These are phyloP conservation scores for Suillus occidentalis DNA, from an alignment of 768 basidiomycete genomes.

Conservation along the genomic window DNA sequence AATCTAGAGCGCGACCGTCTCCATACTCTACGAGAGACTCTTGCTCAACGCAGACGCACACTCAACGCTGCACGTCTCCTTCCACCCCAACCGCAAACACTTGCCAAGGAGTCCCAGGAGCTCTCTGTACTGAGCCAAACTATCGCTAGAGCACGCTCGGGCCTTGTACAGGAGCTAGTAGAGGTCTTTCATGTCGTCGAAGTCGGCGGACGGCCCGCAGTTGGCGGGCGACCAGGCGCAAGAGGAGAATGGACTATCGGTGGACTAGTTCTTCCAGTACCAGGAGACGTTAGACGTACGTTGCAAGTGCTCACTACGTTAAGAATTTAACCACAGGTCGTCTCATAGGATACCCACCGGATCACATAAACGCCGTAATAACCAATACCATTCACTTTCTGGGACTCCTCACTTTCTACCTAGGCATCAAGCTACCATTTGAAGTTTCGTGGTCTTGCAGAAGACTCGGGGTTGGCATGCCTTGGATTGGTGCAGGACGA, in stretches of 20 bases:
- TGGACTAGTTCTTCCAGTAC: slow-evolving; percentile 76
- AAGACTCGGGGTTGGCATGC: slow-evolving; percentile 71
- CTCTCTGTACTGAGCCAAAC: slow-evolving; percentile 50
- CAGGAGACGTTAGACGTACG: slow-evolving; percentile 76
- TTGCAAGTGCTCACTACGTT: slow-evolving; percentile 23
- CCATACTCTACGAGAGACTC: slow-evolving; percentile 51
- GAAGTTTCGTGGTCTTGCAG: slow-evolving; percentile 71
- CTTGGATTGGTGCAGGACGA: slow-evolving; percentile 70
- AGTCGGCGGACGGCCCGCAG: slow-evolving; percentile 73
- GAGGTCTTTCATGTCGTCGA: slow-evolving; percentile 85
- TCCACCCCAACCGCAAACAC: slow-evolving; percentile 25
- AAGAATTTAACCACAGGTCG: not conserved
- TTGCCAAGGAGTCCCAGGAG: slow-evolving; percentile 46
- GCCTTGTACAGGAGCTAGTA: slow-evolving; percentile 78
- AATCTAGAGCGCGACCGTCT: slow-evolving; percentile 62
- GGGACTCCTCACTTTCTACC: slow-evolving; percentile 75
- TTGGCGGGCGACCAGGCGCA: slow-evolving; percentile 72
- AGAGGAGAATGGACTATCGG: slow-evolving; percentile 87
- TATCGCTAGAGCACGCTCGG: slow-evolving; percentile 66
- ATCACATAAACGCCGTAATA: slow-evolving; percentile 87
- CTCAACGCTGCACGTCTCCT: slow-evolving; percentile 57
- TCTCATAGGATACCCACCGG: slow-evolving; percentile 69
- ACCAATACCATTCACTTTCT: slow-evolving; percentile 82
- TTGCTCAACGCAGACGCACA: slow-evolving; percentile 65
- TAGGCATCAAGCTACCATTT: slow-evolving; percentile 83